phyloP scores from a whole-genome alignment of 2,329 filamentous ascomycete species.

The Whalleya microplaca region DNA sequence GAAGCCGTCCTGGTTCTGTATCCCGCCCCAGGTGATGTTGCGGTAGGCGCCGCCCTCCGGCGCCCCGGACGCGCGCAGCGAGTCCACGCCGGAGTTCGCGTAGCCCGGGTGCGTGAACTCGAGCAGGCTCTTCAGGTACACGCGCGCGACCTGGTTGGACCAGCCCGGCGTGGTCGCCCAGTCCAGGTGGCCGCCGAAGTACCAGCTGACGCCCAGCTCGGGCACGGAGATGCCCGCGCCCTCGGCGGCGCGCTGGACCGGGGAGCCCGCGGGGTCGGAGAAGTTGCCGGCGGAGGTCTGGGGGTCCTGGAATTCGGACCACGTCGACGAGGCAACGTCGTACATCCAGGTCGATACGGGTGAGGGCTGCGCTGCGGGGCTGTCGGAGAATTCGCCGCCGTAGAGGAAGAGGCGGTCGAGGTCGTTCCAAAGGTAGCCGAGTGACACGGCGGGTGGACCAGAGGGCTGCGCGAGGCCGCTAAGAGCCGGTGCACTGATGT shows the following conservation, averaged over 20 bases:
- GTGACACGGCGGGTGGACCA: conserved; percentile 71
- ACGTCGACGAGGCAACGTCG: conserved; percentile 59
- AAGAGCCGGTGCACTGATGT: conserved; percentile 64
- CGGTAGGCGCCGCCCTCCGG: conserved; percentile 66
- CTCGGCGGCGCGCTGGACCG: conserved; percentile 72
- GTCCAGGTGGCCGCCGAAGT: conserved; percentile 79
- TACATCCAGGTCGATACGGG: conserved; percentile 73
- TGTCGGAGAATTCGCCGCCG: conserved; percentile 73
- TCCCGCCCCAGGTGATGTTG: conserved; percentile 74
- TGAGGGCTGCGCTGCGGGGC: conserved; percentile 57
- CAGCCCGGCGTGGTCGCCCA: conserved; percentile 62
- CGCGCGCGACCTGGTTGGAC: conserved; percentile 64
- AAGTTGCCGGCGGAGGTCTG: conserved; percentile 66
- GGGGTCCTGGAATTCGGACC: conserved; percentile 66
- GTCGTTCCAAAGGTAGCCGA: conserved; percentile 78
- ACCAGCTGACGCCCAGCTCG: conserved; percentile 72
- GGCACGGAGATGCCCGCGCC: conserved; percentile 73
- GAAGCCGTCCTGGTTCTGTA: conserved; percentile 69
- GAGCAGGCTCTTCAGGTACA: conserved; percentile 74
- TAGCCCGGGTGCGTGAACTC: conserved; percentile 77
- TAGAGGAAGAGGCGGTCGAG: conserved; percentile 72
- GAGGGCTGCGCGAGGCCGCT: conserved; percentile 65
- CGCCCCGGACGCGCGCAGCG: conserved; percentile 59
- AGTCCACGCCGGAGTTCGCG: conserved; percentile 64
- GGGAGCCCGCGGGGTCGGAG: conserved; percentile 57